A percentile compares a stretch with the other conserved stretches of the same genome.
These are phyloP conservation scores for Nissolia schottii DNA, from an alignment of 306 rosid genomes.

Conservation along the genomic window DNA sequence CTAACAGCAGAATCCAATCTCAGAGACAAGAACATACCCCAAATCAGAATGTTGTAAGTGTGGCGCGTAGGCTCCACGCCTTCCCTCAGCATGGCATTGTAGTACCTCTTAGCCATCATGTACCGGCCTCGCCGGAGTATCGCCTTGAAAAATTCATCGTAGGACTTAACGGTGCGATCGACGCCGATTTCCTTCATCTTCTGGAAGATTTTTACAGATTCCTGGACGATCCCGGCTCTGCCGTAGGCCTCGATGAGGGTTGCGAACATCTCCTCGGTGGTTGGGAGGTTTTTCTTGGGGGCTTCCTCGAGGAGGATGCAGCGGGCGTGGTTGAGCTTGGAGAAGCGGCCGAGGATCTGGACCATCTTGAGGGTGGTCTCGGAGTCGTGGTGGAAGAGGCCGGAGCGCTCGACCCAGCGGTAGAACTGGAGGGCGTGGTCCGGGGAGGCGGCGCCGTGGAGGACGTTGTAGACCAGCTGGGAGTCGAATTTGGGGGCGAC, in stretches of 20 bases:
- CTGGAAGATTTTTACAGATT: conserved; percentile 72
- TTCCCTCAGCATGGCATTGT: conserved; percentile 73
- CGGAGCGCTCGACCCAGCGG: conserved; percentile 86
- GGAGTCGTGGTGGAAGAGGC: conserved; percentile 58
- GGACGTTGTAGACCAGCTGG: conserved; percentile 63
- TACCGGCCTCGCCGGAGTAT: conserved; percentile 69
- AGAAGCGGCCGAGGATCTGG: conserved; percentile 63
- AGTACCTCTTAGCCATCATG: conserved; percentile 90
- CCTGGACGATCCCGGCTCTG: conserved; percentile 80
- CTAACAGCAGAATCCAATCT: conserved; percentile 78
- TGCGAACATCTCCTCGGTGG: conserved; percentile 69
- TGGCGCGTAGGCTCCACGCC: conserved; percentile 79
- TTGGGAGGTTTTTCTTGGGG: conserved; percentile 43
- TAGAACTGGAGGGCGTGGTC: conserved; percentile 83
- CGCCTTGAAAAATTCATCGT: conserved; percentile 75
- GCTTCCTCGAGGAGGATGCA: conserved; percentile 66
- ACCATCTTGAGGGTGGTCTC: conserved; percentile 74
- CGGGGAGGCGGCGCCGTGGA: conserved; percentile 54
- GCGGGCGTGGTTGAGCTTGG: conserved; percentile 84
- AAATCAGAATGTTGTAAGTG: conserved; percentile 65
- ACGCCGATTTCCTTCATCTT: conserved; percentile 72
- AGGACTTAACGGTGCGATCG: conserved; percentile 49
- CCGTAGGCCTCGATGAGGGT: conserved; percentile 72
- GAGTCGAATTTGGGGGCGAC: conserved; percentile 64
- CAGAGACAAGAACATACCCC: conserved; percentile 87